Percentiles rank a stretch among this genome's conserved stretches.
Evolutionary conservation across 2,329 filamentous ascomycete genomes (phyloP).

Genomic region (Fusarium sp.): DNA sequence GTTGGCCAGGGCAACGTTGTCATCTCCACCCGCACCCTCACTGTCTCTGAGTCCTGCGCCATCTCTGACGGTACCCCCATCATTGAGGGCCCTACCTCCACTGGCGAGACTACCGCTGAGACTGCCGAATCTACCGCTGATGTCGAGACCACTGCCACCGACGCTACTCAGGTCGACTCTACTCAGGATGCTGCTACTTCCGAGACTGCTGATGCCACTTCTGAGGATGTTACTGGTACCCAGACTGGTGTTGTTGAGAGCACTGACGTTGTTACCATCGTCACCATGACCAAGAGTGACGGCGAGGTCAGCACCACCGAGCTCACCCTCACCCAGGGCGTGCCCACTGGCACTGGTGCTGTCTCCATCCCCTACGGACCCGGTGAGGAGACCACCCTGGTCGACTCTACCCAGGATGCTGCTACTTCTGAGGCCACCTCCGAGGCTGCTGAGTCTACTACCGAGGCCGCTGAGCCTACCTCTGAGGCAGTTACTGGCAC

Average conservation of each 20-base stretch:
- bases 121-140: conserved; percentile 18
- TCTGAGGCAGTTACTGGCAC: conserved; percentile 27
- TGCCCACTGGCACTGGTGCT: conserved; percentile 17
- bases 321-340: conserved; percentile 16
- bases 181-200: conserved; percentile 28
- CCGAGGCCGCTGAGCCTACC: conserved; percentile 12
- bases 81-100: conserved; percentile 40
- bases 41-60: conserved; percentile 46
- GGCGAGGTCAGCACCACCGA: conserved; percentile 19
- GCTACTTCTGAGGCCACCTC: conserved; percentile 15
- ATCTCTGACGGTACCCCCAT: conserved; percentile 44
- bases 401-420: conserved; percentile 26
- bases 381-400: conserved; percentile 18
- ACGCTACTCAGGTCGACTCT: conserved; percentile 27
- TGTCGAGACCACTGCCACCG: conserved; percentile 24
- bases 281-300: conserved; percentile 28
- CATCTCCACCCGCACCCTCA: conserved; percentile 47
- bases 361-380: conserved; percentile 5
- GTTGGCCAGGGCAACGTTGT: conserved; percentile 43
- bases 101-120: conserved; percentile 15
- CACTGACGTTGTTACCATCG: conserved; percentile 24
- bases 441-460: conserved; percentile 20
- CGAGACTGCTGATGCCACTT: conserved; percentile 25
- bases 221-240: conserved; percentile 18
- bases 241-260: conserved; percentile 16